These are phyloP conservation scores for Phyllosticta capitalensis DNA, from an alignment of 2,329 filamentous ascomycete genomes.

Conservation along the genomic window DNA sequence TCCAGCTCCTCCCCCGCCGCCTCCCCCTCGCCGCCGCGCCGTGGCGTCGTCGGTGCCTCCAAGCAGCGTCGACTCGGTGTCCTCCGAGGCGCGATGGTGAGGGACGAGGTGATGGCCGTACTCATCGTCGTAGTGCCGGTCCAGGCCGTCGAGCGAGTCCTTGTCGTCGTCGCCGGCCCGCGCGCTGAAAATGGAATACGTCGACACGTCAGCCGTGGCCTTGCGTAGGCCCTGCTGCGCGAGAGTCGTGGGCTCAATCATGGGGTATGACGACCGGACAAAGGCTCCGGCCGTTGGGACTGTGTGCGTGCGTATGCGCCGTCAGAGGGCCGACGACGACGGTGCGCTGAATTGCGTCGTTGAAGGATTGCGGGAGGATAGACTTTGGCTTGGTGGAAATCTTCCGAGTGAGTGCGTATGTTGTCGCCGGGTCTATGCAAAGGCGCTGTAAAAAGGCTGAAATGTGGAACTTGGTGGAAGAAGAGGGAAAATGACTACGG, in stretches of 20 bases:
- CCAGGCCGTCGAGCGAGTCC: not conserved
- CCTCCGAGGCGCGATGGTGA: slow-evolving; percentile 1
- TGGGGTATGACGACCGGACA: not conserved
- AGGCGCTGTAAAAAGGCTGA: not conserved
- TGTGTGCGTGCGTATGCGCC: not conserved
- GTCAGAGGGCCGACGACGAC: not conserved
- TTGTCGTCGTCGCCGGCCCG: not conserved
- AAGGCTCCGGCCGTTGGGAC: not conserved
- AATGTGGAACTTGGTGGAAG: not conserved
- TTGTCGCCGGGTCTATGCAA: not conserved
- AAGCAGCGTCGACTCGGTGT: slow-evolving; percentile 2
- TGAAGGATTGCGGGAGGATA: not conserved
- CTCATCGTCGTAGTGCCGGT: not conserved
- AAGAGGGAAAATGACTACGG: not conserved
- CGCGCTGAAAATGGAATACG: not conserved
- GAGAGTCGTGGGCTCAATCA: not conserved
- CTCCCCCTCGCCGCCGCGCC: not conserved
- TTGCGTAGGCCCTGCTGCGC: not conserved
- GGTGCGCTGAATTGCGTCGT: not conserved
- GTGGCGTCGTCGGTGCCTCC: not conserved
- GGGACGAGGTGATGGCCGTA: slow-evolving; percentile 1
- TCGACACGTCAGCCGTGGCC: not conserved
- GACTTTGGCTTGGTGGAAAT: not conserved
- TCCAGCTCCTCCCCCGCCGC: not conserved
- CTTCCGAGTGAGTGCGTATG: not conserved